Conservation (phyloP, 805 yeast genomes). For the Osmozyma mogii region DNA sequence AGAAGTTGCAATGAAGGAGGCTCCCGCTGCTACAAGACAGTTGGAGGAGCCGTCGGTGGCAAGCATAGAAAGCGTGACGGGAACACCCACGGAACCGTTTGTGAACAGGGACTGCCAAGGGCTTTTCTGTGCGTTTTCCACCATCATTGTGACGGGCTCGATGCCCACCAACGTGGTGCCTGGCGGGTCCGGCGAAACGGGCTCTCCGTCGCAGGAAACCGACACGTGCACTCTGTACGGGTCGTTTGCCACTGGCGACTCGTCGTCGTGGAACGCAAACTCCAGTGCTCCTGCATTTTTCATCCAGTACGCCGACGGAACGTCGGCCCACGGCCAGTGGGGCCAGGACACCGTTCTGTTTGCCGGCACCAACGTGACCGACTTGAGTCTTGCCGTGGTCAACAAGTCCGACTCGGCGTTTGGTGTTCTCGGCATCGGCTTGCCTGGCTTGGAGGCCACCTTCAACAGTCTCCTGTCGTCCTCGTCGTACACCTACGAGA, state of each 20-base stretch:
- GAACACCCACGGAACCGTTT: too few relatives aligned
- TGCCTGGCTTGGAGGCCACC: conserved; percentile 62
- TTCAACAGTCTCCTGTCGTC: conserved; percentile 9
- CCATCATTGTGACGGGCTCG: too few relatives aligned
- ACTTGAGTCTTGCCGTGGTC: conserved; percentile 69
- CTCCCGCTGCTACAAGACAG: too few relatives aligned
- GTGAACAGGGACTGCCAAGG: too few relatives aligned
- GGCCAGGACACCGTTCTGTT: conserved; percentile 54
- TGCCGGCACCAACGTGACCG: conserved; percentile 39
- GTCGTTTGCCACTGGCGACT: conserved; percentile 36
- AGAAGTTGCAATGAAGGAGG: too few relatives aligned
- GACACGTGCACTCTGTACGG: conserved; percentile 40
- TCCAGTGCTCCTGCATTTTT: conserved; percentile 31
- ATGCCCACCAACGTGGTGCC: too few relatives aligned
- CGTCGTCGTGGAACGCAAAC: conserved; percentile 34
- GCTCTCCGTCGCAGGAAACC: conserved; percentile 6
- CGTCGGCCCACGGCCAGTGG: conserved; percentile 44
- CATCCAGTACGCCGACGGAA: conserved; percentile 42
- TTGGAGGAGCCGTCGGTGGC: too few relatives aligned
- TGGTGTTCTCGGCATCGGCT: conserved; percentile 73
- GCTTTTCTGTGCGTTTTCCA: too few relatives aligned
- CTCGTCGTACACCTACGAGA: conserved; percentile 40
- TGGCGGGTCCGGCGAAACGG: neutral
- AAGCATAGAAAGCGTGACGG: too few relatives aligned
- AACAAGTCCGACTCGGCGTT: conserved; percentile 51